A percentile compares a stretch with the other conserved stretches of the same genome.
Conservation (phyloP, 2,329 filamentous ascomycete species). For the Cryphonectria nitschkei region DNA sequence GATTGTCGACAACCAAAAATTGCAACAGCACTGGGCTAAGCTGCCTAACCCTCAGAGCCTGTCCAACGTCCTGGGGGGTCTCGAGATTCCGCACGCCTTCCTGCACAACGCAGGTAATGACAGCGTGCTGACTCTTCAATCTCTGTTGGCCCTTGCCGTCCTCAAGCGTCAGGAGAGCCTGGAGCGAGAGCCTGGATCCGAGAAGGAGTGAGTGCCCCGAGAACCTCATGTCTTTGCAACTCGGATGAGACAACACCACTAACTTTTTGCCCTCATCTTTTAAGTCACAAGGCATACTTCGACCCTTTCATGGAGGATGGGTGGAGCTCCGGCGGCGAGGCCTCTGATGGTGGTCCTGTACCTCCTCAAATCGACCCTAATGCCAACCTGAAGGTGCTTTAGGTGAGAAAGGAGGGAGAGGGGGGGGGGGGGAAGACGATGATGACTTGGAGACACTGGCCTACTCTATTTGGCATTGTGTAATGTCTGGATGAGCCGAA, state of each 20-base stretch:
- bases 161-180: constrained; percentile 38
- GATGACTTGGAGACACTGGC: background rate
- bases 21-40: constrained; percentile 68
- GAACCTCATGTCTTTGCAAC: background rate
- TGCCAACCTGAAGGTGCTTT: background rate
- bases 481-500: background rate
- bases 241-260: background rate
- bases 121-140: constrained; percentile 76
- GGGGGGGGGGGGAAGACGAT: background rate
- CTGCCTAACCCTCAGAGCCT: constrained; percentile 61
- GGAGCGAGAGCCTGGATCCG: constrained; percentile 23
- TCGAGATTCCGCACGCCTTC: constrained; percentile 65
- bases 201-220: constrained; percentile 11
- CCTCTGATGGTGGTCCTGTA: constrained; percentile 37
- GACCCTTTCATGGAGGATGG: constrained; percentile 35
- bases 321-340: constrained; percentile 39
- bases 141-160: constrained; percentile 66
- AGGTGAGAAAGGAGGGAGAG: background rate
- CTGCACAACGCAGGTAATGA: constrained; percentile 92
- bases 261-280: background rate
- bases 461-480: background rate
- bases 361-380: constrained; percentile 12
- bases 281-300: constrained; percentile 29
- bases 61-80: constrained; percentile 60
- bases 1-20: constrained; percentile 70